These are phyloP conservation scores for Rhizoclosmatium sp. DNA, from an alignment of 192 early-diverging fungal genomes.

Conservation along the genomic window DNA sequence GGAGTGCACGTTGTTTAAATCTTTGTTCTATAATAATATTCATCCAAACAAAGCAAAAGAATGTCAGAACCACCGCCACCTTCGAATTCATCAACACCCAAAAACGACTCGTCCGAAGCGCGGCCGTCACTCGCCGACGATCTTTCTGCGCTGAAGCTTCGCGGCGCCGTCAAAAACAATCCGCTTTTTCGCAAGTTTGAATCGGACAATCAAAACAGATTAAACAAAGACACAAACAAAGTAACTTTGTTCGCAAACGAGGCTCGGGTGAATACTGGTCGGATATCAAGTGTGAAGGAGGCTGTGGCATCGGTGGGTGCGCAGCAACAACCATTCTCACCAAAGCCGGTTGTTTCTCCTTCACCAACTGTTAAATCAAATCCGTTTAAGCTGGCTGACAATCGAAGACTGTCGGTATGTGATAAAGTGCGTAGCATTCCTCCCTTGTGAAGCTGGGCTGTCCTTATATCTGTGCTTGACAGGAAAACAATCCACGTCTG, in stretches of 20 bases:
- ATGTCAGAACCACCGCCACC: no score
- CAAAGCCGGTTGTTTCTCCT: background rate
- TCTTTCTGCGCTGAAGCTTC: background rate
- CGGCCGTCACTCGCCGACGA: background rate
- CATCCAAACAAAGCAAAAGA: no score
- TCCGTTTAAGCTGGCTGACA: slow-evolving; percentile 12
- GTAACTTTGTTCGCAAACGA: no score
- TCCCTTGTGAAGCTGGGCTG: no score
- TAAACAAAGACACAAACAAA: no score
- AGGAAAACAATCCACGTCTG: no score
- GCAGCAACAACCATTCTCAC: background rate
- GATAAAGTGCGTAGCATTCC: no score
- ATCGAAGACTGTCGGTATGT: background rate
- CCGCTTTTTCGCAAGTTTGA: background rate
- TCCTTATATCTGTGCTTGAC: no score
- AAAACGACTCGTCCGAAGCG: background rate
- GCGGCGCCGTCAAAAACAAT: slow-evolving; percentile 10
- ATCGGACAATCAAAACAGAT: background rate
- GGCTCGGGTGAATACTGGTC: no score
- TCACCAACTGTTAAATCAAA: background rate
- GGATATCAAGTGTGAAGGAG: background rate
- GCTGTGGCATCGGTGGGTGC: background rate
- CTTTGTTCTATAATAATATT: no score
- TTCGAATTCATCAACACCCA: no score
- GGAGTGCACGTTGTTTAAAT: background rate